Conservation (phyloP, 805 yeast species). For the Zygosaccharomyces gambellarensis region DNA sequence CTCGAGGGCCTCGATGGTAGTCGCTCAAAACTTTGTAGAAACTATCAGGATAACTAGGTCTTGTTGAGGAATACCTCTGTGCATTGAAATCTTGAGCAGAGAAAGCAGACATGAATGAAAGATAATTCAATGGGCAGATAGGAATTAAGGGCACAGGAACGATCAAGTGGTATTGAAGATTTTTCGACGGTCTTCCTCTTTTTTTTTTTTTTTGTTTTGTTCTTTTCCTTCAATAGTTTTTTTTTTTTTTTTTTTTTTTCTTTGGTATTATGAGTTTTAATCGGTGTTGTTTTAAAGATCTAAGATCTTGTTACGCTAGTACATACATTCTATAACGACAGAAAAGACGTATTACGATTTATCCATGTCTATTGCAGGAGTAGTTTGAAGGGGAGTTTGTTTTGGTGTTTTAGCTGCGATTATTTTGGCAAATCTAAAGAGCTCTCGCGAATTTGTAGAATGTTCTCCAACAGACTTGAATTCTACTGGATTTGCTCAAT, state of each 20-base stretch:
- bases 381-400: too few relatives aligned
- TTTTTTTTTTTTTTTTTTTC: not conserved
- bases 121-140: not conserved
- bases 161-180: too few relatives aligned
- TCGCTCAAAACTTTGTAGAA: constrained; percentile 41
- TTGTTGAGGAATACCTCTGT: constrained; percentile 45
- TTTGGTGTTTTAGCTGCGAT: not conserved
- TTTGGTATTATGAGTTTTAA: not conserved
- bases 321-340: too few relatives aligned
- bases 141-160: too few relatives aligned
- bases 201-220: too few relatives aligned
- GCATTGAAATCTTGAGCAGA: constrained; percentile 50
- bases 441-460: constrained; percentile 27
- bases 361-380: too few relatives aligned
- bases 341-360: too few relatives aligned
- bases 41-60: constrained; percentile 47
- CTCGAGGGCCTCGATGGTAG: constrained; percentile 37
- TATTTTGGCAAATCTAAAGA: not conserved
- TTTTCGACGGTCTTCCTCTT: too few relatives aligned
- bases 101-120: constrained; percentile 54
- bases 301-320: not conserved
- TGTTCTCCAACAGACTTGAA: constrained; percentile 27
- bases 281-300: not conserved
- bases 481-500: constrained; percentile 10
- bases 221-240: not conserved